Evolutionary conservation across 768 basidiomycete genomes (phyloP), one percentile per base, ranked within the genome.

Genomic region (Mycena rosella): DNA sequence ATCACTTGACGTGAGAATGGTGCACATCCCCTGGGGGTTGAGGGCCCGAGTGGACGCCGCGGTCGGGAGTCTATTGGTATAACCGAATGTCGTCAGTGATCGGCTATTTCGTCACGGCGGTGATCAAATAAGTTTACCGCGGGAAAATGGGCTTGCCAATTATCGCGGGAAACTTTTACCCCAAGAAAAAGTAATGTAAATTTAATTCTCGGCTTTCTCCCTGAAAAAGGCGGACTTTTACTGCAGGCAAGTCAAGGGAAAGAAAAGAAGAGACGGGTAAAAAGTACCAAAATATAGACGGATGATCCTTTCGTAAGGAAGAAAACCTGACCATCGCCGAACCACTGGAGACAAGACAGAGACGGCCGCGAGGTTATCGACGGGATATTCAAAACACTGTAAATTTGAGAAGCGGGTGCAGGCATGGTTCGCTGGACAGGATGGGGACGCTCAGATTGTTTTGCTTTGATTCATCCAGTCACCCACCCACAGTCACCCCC

Each of bases 281-380:
- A n/a, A n/a, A n/a, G n/a, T 75, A 93, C 93, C 79, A 95, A 68
- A 34, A 95, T 88, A 71, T 93, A 86, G 8, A 90, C 85, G 0
- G 88, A 88, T n/a, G n/a, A n/a, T 38, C 83, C 83, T 75, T 90
- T 90, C 14, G 91, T 88, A 22, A 86, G 77, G 57, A 94, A 86
- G 62, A 86, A 82, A 2, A 89, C 78, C 73, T 95, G 93, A 0
- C 93, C 93, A 60, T 94, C 92, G 27, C 82, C 84, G 9, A 91
- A 89, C 89, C 91, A 93, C 74, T 93, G 92, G 8, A 95, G 75
- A 74, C 86, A 87, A 17, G 81, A 86, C 30, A 77, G 74, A 5
- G 90, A 90, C 2, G 92, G 90, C 60, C 85, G 82, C 3, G 90
- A 82, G 18, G 88, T 85, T 42, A 87, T 86, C 3, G 89, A 87